Evolutionary conservation across 306 rosid species (phyloP).

Genomic region (Trifolium pratense): DNA sequence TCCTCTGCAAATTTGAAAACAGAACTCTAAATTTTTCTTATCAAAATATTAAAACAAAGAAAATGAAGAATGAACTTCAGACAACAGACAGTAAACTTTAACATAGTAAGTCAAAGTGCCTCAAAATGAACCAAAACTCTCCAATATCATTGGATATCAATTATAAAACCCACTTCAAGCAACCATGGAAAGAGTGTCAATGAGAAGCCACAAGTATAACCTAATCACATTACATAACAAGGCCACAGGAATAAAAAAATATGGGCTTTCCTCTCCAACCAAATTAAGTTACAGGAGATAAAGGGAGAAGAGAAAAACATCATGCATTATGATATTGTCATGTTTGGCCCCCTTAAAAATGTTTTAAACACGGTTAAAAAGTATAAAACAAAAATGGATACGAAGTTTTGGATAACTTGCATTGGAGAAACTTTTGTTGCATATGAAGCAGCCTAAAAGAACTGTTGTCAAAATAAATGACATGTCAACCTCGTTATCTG

Average conservation of each 20-base stretch:
- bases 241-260: not conserved
- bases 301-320: not conserved
- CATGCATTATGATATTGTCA: not conserved
- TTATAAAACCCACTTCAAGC: no score
- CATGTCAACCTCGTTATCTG: slow-evolving; percentile 28
- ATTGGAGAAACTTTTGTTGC: slow-evolving; percentile 10
- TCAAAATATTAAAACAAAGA: not conserved
- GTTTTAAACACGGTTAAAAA: not conserved
- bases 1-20: slow-evolving; percentile 7
- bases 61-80: slow-evolving; percentile 10
- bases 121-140: no score
- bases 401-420: slow-evolving; percentile 11
- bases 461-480: slow-evolving; percentile 19
- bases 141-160: no score
- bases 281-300: not conserved
- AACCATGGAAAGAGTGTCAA: not conserved
- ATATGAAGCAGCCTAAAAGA: slow-evolving; percentile 16
- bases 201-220: not conserved
- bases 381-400: slow-evolving; percentile 1
- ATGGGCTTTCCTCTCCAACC: not conserved
- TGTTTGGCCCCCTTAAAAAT: not conserved
- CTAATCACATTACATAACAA: not conserved
- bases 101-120: not conserved
- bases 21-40: not conserved
- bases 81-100: not conserved